Percentiles rank a stretch among this genome's conserved stretches.
Evolutionary conservation across 139 green algal genomes (phyloP).

Genomic region (Chlamydomonas asymmetrica): DNA sequence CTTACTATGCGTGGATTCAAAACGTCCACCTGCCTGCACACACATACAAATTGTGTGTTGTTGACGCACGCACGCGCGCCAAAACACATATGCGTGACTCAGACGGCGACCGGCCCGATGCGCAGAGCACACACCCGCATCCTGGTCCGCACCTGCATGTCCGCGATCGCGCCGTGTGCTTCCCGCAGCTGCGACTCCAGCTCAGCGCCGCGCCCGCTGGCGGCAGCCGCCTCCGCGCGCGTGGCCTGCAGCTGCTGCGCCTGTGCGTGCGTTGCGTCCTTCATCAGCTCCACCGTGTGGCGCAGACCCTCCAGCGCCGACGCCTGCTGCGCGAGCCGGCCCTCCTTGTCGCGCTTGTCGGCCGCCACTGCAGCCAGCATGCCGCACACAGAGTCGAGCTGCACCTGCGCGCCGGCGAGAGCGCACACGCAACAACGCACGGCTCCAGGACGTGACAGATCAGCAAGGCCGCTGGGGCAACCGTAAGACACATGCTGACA

Average conservation of each 20-base stretch:
- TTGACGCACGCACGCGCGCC: too few relatives aligned
- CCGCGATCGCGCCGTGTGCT: background rate
- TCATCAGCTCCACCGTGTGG: background rate
- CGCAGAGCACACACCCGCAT: too few relatives aligned
- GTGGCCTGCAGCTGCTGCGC: background rate
- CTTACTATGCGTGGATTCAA: too few relatives aligned
- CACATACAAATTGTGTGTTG: too few relatives aligned
- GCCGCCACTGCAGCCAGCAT: background rate
- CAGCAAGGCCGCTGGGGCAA: too few relatives aligned
- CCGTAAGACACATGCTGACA: too few relatives aligned
- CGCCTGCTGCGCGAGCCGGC: constrained; percentile 1
- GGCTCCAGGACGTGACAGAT: too few relatives aligned
- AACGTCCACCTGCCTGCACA: too few relatives aligned
- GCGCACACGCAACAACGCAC: too few relatives aligned
- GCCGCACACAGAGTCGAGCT: constrained; percentile 18
- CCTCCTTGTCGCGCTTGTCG: constrained; percentile 2
- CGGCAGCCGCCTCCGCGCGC: background rate
- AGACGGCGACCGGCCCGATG: too few relatives aligned
- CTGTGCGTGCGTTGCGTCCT: background rate
- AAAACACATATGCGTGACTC: too few relatives aligned
- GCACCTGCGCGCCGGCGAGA: constrained; percentile 27
- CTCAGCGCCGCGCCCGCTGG: background rate
- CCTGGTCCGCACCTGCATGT: too few relatives aligned
- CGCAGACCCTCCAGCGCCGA: background rate
- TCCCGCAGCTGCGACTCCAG: background rate